phyloP scores from a whole-genome alignment of 1,284 basidiomycete genomes.

The Microbotryum intermedium region DNA sequence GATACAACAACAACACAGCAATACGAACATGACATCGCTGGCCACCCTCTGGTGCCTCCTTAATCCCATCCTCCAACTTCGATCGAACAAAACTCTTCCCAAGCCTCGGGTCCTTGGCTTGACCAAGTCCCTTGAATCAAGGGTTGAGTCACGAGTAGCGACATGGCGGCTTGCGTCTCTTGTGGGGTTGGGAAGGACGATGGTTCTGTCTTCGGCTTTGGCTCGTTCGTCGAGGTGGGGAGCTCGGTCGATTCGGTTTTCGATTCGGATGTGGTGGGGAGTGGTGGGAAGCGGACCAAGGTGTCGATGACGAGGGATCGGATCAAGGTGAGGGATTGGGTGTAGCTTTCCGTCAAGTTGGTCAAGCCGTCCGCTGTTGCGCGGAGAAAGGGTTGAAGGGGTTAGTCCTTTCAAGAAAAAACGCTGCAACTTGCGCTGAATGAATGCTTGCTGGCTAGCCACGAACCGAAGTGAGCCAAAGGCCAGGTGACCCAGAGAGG shows the following conservation, averaged over 20 bases:
- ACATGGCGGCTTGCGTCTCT: constrained; percentile 18
- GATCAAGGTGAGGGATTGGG: constrained; percentile 21
- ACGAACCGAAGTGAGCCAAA: constrained; percentile 28
- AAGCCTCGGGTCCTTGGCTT: constrained; percentile 15
- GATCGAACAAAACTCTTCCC: constrained; percentile 23
- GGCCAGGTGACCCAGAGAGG: constrained; percentile 35
- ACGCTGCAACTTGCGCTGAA: too few species aligned
- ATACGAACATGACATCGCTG: too few species aligned
- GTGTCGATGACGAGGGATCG: constrained; percentile 18
- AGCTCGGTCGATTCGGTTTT: background rate
- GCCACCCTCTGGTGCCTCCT: too few species aligned
- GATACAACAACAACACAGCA: background rate
- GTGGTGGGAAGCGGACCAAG: constrained; percentile 12
- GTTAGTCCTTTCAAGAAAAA: background rate
- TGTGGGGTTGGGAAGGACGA: constrained; percentile 11
- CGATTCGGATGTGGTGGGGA: background rate
- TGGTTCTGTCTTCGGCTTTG: background rate
- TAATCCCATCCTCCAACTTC: constrained; percentile 26
- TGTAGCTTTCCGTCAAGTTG: constrained; percentile 10
- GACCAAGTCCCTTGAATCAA: constrained; percentile 16
- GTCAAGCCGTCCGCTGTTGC: constrained; percentile 19
- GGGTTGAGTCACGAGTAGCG: constrained; percentile 21
- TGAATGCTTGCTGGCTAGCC: background rate
- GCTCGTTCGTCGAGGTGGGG: background rate
- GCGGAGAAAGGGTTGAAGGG: background rate